phyloP scores from a whole-genome alignment of 805 yeast genomes.

The Sugiyamaella lignohabitans region DNA sequence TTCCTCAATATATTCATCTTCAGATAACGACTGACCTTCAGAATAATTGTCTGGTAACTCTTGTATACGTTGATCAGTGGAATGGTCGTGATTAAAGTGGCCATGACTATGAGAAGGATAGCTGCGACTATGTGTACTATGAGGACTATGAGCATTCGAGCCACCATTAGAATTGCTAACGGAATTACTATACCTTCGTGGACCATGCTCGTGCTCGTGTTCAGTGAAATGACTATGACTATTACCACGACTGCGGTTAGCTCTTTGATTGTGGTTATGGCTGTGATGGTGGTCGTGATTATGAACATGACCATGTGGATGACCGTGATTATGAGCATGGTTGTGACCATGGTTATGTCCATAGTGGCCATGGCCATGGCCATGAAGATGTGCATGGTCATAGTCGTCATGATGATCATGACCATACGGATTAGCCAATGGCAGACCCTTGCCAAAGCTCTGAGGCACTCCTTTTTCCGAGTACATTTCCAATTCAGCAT shows the following conservation, averaged over 20 bases:
- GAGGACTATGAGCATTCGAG: not conserved
- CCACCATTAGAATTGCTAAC: too few species aligned
- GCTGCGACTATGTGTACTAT: not conserved
- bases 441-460: slow-evolving; percentile 9
- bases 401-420: slow-evolving; percentile 13
- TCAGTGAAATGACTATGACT: not conserved
- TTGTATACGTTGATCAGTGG: slow-evolving; percentile 4
- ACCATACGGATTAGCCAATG: slow-evolving; percentile 6
- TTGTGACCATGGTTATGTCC: slow-evolving; percentile 6
- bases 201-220: too few species aligned
- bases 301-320: slow-evolving; percentile 5
- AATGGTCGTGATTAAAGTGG: not conserved
- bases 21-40: not conserved
- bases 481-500: slow-evolving; percentile 40
- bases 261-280: slow-evolving; percentile 1
- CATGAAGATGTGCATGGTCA: slow-evolving; percentile 6
- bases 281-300: slow-evolving; percentile 11
- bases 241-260: not conserved
- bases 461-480: slow-evolving; percentile 3
- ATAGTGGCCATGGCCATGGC: slow-evolving; percentile 16
- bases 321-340: slow-evolving; percentile 11
- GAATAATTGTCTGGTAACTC: too few species aligned
- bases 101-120: not conserved
- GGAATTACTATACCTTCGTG: too few species aligned
- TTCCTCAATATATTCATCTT: slow-evolving; percentile 12